Percentiles rank a stretch among this genome's conserved stretches.
These are phyloP conservation scores for Pseudoneurospora amorphoporcata DNA, from an alignment of 495 filamentous ascomycete genomes.

Conservation along the genomic window DNA sequence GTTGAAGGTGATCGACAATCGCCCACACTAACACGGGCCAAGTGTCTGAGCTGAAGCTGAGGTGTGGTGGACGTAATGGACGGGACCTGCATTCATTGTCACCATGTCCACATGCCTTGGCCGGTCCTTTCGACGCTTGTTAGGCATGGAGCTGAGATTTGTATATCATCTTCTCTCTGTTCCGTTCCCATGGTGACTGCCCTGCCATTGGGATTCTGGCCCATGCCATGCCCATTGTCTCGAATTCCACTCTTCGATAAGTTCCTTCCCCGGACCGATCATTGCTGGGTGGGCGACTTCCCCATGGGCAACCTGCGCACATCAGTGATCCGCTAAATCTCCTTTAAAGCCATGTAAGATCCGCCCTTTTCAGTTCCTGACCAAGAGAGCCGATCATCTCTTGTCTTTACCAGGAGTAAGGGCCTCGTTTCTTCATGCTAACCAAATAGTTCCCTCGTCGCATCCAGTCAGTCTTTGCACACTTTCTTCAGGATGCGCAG, in stretches of 20 bases:
- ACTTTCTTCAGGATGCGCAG: conserved; percentile 6
- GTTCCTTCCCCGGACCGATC: background rate
- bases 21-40: background rate
- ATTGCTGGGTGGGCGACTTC: background rate
- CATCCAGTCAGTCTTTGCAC: conserved; percentile 4
- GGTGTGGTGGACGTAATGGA: background rate
- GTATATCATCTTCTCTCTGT: background rate
- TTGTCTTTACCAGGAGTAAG: background rate
- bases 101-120: background rate
- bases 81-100: background rate
- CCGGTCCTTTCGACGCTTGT: background rate
- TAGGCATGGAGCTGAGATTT: background rate
- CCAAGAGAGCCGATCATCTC: background rate
- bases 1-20: background rate
- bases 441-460: background rate
- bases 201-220: background rate
- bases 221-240: background rate
- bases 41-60: background rate
- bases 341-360: background rate
- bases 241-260: background rate
- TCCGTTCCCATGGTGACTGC: background rate
- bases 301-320: background rate
- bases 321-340: background rate
- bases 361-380: background rate
- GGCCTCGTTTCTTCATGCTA: conserved; percentile 1